phyloP scores from a whole-genome alignment of 148 eudicot genomes.

The Arctostaphylos glauca region DNA sequence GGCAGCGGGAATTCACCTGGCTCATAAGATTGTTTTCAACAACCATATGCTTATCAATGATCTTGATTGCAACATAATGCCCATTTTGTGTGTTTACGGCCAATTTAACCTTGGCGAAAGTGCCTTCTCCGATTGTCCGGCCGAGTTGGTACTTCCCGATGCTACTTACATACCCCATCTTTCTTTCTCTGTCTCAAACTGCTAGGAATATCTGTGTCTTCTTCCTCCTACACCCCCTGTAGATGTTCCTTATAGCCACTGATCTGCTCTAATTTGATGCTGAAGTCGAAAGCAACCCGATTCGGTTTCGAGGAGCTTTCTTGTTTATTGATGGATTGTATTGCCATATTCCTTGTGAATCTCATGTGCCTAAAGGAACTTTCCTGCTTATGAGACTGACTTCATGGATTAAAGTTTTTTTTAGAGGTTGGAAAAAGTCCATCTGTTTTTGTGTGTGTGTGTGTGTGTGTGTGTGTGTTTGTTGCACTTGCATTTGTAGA shows the following conservation, averaged over 20 bases:
- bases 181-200: background rate
- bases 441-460: background rate
- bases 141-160: slow-evolving; percentile 52
- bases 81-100: slow-evolving; percentile 35
- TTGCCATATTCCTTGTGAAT: background rate
- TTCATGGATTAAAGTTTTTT: background rate
- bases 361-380: background rate
- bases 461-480: background rate
- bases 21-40: slow-evolving; percentile 39
- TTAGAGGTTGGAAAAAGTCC: background rate
- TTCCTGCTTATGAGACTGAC: background rate
- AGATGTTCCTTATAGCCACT: slow-evolving; percentile 11
- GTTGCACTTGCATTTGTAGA: background rate
- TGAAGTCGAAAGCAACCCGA: background rate
- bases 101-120: slow-evolving; percentile 53
- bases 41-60: slow-evolving; percentile 53
- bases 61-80: slow-evolving; percentile 50
- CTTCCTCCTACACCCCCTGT: slow-evolving; percentile 6
- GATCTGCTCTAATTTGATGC: background rate
- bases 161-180: slow-evolving; percentile 31
- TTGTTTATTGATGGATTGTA: background rate
- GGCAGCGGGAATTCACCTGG: slow-evolving; percentile 32
- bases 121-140: slow-evolving; percentile 57
- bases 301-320: background rate
- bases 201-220: background rate